Evolutionary conservation across 345 rosid species (phyloP).

Genomic region (Populus tremula): DNA sequence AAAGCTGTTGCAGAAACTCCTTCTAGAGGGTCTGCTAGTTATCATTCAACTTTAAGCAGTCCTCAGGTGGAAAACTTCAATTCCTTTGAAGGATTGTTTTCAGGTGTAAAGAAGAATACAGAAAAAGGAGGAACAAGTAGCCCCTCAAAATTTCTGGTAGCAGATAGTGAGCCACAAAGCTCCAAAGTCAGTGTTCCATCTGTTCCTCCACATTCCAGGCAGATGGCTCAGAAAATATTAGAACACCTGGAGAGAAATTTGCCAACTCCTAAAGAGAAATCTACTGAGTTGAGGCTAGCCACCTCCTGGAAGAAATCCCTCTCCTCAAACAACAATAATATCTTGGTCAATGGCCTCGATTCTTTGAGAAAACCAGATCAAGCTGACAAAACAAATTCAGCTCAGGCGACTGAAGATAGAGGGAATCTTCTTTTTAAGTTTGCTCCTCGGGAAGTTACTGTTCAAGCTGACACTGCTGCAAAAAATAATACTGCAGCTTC

Average conservation of each 20-base stretch:
- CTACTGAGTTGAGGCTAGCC: conserved; percentile 69
- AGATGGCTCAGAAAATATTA: conserved; percentile 70
- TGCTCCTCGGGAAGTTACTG: conserved; percentile 26
- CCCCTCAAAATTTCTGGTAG: conserved; percentile 34
- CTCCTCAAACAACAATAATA: conserved; percentile 36
- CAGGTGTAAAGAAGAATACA: conserved; percentile 36
- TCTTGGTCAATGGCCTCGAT: conserved; percentile 25
- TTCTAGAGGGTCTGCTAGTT: conserved; percentile 38
- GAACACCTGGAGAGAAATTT: conserved; percentile 71
- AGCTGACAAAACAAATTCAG: conserved; percentile 26
- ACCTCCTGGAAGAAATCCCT: conserved; percentile 49
- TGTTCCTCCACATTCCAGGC: conserved; percentile 75
- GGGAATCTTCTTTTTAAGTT: conserved; percentile 31
- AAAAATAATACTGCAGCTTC: conserved; percentile 32
- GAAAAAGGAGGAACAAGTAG: conserved; percentile 45
- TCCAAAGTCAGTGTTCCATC: conserved; percentile 45
- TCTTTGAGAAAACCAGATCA: conserved; percentile 28
- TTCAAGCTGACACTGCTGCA: conserved; percentile 26
- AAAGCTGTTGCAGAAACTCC: conserved; percentile 33
- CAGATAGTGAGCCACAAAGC: conserved; percentile 33
- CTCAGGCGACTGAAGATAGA: conserved; percentile 33
- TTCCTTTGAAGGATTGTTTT: conserved; percentile 26
- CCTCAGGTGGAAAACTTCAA: conserved; percentile 36
- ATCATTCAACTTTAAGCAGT: conserved; percentile 34
- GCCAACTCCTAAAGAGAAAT: conserved; percentile 61